Percentiles rank a stretch among this genome's conserved stretches.
Evolutionary conservation across 768 basidiomycete species (phyloP).

Genomic region (Psilocybe cyanescens): DNA sequence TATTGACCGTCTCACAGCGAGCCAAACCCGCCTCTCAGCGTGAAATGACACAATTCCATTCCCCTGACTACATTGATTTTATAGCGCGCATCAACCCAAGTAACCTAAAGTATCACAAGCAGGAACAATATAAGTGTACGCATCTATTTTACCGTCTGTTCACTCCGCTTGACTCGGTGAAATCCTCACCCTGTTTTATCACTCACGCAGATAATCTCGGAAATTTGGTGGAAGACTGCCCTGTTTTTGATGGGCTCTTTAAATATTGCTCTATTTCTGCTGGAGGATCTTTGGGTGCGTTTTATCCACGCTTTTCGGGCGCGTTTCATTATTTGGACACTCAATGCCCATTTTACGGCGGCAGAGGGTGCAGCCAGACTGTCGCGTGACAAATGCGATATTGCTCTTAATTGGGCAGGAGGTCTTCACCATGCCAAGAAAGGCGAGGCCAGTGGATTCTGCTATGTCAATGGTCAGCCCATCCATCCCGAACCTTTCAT

Average conservation of each 20-base stretch:
- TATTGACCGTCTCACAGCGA: constrained; percentile 52
- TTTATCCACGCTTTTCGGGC: background rate
- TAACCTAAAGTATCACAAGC: constrained; percentile 91
- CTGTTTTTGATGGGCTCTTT: constrained; percentile 97
- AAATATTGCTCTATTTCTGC: constrained; percentile 99
- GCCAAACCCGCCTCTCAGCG: constrained; percentile 99
- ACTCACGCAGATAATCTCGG: constrained; percentile 86
- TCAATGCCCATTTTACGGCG: background rate
- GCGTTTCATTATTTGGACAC: background rate
- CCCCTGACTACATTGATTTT: constrained; percentile 99
- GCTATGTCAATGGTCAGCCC: constrained; percentile 91
- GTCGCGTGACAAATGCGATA: constrained; percentile 96
- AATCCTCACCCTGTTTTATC: background rate
- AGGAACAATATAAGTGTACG: constrained; percentile 95
- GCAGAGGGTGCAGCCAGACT: constrained; percentile 95
- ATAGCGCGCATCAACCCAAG: constrained; percentile 90
- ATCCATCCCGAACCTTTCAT: background rate
- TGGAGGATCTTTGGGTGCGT: constrained; percentile 96
- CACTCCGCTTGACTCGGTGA: background rate
- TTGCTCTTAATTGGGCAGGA: constrained; percentile 99
- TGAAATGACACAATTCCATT: constrained; percentile 99
- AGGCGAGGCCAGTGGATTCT: constrained; percentile 98
- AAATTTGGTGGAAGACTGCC: constrained; percentile 78
- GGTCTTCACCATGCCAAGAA: constrained; percentile 99
- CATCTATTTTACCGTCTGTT: background rate